Evolutionary conservation across 352 stramenopile species (phyloP).

Genomic region (Aphanomyces invadans): DNA sequence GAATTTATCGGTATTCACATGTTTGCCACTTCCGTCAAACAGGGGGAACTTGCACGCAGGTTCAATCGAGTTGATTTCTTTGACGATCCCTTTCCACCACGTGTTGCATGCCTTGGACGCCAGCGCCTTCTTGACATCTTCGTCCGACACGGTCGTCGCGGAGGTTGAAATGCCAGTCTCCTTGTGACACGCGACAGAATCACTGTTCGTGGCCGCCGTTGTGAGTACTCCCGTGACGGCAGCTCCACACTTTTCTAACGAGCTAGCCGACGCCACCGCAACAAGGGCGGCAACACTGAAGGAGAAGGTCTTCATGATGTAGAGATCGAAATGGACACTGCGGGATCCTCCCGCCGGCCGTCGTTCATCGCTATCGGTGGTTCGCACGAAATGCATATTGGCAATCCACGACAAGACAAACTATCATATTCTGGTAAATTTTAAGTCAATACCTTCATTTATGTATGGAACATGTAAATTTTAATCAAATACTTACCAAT

Average conservation of each 20-base stretch:
- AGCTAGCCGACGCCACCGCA: not conserved
- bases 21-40: not conserved
- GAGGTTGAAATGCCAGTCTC: not conserved
- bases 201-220: not conserved
- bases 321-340: not conserved
- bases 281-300: not conserved
- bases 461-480: too few relatives aligned
- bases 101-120: not conserved
- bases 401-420: not conserved
- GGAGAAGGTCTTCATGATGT: not conserved
- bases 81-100: constrained; percentile 2
- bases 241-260: not conserved
- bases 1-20: not conserved
- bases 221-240: not conserved
- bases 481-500: too few relatives aligned
- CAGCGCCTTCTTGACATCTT: not conserved
- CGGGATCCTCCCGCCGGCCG: not conserved
- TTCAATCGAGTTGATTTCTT: not conserved
- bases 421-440: not conserved
- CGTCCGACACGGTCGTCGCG: not conserved
- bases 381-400: not conserved
- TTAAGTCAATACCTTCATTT: not conserved
- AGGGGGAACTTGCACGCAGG: not conserved
- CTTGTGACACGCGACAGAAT: not conserved
- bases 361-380: constrained; percentile 1